Evolutionary conservation across 1,284 basidiomycete species (phyloP), one percentile per base, ranked within the genome.

Genomic region (Cryptococcus hybrid): DNA sequence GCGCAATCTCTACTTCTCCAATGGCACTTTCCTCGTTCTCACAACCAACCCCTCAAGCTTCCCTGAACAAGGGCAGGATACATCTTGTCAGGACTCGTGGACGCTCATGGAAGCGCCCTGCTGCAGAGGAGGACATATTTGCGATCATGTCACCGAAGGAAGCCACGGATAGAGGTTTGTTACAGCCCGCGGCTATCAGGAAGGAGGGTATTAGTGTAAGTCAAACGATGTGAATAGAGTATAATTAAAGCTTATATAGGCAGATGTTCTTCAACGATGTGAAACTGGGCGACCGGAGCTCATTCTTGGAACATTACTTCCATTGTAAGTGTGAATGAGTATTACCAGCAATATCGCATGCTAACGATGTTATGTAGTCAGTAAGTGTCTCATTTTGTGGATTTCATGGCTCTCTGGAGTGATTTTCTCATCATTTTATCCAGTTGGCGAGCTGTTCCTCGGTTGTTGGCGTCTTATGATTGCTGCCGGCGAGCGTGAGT

Each of bases 1-100:
- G 74, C 80, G 81, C 36, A 85, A 89, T 68, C 73, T 90, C 30
- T 74, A 74, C 52, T 54, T 71, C 37, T 47, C 54, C 40, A 69
- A 75, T 51, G 67, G 67, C 6, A 70, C 69, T 2, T 71, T 67
- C 47, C 58, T 64, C 55, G 69, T 71, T 46, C 61, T 76, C 49
- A 64, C 69, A 4, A 60, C 68, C 15, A 56, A 70, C 38, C 67
- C 74, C 9, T 46, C 54, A 8, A 44, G 54, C 1, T 57, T 76
- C 35, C 76, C 74, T 1, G 24, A 42, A 3, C 59, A 59, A 30
- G 53, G 4, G 57, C 55, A 5, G 58, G 24, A 42, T 58, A 63
- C 12, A 59, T 64, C 39, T 47, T 55, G 15, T 45, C 44, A n/a
- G 63, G 57, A 18, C 51, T 63, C 15, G 55, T 50, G n/a, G 60